Percentiles rank a stretch among this genome's conserved stretches.
Evolutionary conservation across 2,329 filamentous ascomycete species (phyloP).

Genomic region (Xylaria sp.): DNA sequence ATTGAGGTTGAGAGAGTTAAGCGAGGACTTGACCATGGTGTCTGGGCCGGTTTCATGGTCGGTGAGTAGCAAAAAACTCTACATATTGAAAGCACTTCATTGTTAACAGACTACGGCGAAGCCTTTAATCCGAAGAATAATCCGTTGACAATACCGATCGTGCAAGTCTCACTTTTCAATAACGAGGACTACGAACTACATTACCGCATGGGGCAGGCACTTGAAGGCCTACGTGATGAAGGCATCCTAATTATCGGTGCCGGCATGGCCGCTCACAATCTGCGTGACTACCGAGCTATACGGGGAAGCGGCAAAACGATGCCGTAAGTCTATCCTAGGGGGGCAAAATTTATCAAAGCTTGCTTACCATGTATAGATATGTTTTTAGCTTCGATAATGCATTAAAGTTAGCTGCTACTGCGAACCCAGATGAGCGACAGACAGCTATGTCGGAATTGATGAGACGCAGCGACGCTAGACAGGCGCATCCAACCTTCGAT

Average conservation of each 20-base stretch:
- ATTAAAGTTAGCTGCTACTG: constrained; percentile 57
- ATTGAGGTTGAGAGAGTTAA: constrained; percentile 59
- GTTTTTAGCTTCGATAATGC: constrained; percentile 44
- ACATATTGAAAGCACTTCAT: background rate
- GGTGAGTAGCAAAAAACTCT: constrained; percentile 24
- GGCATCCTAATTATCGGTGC: constrained; percentile 62
- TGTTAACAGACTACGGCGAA: constrained; percentile 21
- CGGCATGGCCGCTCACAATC: constrained; percentile 63
- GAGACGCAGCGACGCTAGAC: constrained; percentile 57
- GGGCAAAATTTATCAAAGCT: background rate
- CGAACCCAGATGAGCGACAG: constrained; percentile 48
- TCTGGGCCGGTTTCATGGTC: constrained; percentile 62
- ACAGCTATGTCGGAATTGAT: constrained; percentile 52
- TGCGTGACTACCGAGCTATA: constrained; percentile 41
- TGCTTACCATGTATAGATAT: background rate
- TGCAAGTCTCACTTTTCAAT: constrained; percentile 63
- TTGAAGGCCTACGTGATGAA: constrained; percentile 59
- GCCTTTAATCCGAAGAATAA: constrained; percentile 58
- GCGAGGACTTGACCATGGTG: constrained; percentile 67
- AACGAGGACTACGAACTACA: constrained; percentile 59
- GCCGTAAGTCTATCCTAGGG: background rate
- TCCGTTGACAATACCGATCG: constrained; percentile 59
- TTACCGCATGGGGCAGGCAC: constrained; percentile 58
- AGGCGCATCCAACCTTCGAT: constrained; percentile 68
- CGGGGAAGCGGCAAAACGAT: constrained; percentile 16